Evolutionary conservation across 176 grass and related monocot genomes (phyloP).

Genomic region (Rhipidocladum racemiflorum): DNA sequence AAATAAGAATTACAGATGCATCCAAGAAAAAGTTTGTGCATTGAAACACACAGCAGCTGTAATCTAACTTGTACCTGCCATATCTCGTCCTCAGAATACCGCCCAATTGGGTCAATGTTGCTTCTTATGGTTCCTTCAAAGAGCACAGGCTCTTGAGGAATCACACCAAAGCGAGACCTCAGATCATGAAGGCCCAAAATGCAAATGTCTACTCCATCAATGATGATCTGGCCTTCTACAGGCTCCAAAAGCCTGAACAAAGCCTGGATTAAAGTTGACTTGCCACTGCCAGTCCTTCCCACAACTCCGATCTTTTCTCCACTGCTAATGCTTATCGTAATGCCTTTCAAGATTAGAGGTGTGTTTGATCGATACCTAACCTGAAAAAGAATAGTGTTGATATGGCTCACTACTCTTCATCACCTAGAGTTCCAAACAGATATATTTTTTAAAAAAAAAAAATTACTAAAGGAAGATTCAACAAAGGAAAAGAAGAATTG

Average conservation of each 20-base stretch:
- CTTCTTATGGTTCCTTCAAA: constrained; percentile 89
- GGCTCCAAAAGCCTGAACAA: constrained; percentile 92
- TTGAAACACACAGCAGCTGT: constrained; percentile 15
- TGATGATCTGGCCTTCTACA: constrained; percentile 61
- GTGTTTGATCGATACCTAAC: constrained; percentile 81
- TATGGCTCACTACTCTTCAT: background rate
- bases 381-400: constrained; percentile 39
- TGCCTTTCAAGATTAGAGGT: constrained; percentile 83
- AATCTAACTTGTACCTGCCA: constrained; percentile 63
- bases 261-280: constrained; percentile 75
- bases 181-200: constrained; percentile 86
- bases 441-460: no score
- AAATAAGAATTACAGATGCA: background rate
- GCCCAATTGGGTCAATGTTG: constrained; percentile 89
- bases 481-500: background rate
- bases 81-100: constrained; percentile 83
- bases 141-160: constrained; percentile 91
- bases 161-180: constrained; percentile 85
- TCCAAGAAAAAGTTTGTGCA: background rate
- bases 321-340: constrained; percentile 58
- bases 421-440: background rate
- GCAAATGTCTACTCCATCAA: constrained; percentile 74
- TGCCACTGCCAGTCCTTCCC: constrained; percentile 90
- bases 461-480: background rate
- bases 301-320: constrained; percentile 93